Evolutionary conservation across 495 filamentous ascomycete species (phyloP), one percentile per base, ranked within the genome.

Genomic region (Podospora sp.): DNA sequence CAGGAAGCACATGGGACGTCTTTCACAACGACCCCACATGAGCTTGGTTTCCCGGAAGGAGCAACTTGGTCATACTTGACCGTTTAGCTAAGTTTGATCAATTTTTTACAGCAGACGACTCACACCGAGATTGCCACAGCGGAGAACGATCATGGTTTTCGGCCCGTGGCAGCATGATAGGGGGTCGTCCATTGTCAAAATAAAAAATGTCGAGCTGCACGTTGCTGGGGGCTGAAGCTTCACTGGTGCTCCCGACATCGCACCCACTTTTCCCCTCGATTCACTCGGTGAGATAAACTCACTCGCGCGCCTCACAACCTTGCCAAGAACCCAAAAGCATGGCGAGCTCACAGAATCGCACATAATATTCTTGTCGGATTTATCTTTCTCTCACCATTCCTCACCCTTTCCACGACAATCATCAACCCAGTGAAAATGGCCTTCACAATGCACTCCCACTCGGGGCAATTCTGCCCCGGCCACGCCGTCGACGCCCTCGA

Each of bases 391-490:
- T 22, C 16, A 9, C 0, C 22, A 62, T 49, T 49, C 18, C 21
- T 21, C 20, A 0, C 7, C 18, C 20, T 18, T 50, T 29, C 6
- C 50, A 58, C 26, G 24, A 14, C 14, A 14, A 36, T 22, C 62
- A 35, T 33, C 8, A 33, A 33, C 29, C 12, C 20, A 20, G 11
- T 18, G 33, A 21, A n/a, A 53, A 99, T 99, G 95, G 93, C 95
- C 11, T 96, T 95, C 82, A 93, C 95, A n/a, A 95, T 97, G 80
- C 96, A 99, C 80, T 95, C 92, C 76, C 95, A 99, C 82, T 97
- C 94, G 57, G 96, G 95, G 60, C 91, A 98, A 78, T 98, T 98
- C 85, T 99, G 96, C 81, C 89, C 87, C 11, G 85, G 89, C 71
- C 95, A 98, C 81, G 95, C 94, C 24, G 85, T 89, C 74, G 86